phyloP scores from a whole-genome alignment of 192 early-diverging fungal genomes.

The Pilobolus umbonatus region DNA sequence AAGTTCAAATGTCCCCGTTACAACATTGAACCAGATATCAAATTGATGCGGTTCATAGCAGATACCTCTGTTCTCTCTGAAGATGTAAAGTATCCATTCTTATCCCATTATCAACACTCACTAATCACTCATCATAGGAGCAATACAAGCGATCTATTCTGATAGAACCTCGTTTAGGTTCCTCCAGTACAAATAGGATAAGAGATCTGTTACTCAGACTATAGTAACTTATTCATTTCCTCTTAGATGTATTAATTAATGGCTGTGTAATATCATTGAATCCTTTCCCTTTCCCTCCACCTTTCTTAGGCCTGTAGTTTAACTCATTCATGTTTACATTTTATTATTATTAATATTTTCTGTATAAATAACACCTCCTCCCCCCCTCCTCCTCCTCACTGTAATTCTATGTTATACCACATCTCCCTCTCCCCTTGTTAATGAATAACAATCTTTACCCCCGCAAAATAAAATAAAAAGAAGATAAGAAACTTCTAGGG shows the following conservation, averaged over 20 bases:
- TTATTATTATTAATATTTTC: neutral
- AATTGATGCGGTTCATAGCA: constrained; percentile 22
- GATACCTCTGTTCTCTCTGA: constrained; percentile 22
- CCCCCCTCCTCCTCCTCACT: no score
- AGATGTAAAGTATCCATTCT: constrained; percentile 10
- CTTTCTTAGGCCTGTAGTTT: neutral
- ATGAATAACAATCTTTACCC: no score
- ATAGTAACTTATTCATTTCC: neutral
- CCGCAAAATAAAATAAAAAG: no score
- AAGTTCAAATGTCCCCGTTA: constrained; percentile 20
- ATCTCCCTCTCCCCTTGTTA: no score
- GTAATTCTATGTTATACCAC: no score
- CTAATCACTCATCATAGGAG: constrained; percentile 1
- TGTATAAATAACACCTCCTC: neutral
- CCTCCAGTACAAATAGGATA: constrained; percentile 16
- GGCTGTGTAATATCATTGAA: no score
- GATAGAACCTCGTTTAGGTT: constrained; percentile 10
- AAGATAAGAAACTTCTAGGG: no score
- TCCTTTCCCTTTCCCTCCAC: no score
- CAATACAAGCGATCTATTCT: constrained; percentile 13
- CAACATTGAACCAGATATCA: constrained; percentile 18
- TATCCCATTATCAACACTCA: neutral
- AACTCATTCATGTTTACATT: neutral
- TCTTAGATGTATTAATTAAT: no score
- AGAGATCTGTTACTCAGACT: constrained; percentile 18